phyloP scores from a whole-genome alignment of 495 filamentous ascomycete genomes.

The Pseudevernia furfuracea region DNA sequence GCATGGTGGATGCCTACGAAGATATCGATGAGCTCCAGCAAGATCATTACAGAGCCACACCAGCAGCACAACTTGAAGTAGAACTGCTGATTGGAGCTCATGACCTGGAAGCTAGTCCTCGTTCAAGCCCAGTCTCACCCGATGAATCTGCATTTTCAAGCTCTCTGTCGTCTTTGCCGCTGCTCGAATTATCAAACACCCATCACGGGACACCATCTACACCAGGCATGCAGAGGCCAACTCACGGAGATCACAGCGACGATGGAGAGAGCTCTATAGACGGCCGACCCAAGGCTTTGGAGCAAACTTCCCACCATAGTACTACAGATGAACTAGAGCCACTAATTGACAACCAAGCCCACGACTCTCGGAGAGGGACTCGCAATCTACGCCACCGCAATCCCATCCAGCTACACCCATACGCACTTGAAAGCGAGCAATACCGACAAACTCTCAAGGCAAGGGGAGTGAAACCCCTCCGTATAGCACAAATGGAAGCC shows the following conservation, averaged over 20 bases:
- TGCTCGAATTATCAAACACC: neutral
- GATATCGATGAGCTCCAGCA: slow-evolving; percentile 25
- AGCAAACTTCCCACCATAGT: neutral
- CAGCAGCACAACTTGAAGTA: neutral
- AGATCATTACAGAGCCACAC: slow-evolving; percentile 17
- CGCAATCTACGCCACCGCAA: slow-evolving; percentile 57
- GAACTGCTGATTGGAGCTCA: neutral
- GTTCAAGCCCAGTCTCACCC: neutral
- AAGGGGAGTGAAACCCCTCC: slow-evolving; percentile 56
- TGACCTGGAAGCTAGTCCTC: neutral
- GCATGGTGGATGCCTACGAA: neutral
- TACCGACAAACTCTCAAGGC: slow-evolving; percentile 54
- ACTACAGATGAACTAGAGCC: neutral
- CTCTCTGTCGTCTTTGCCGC: slow-evolving; percentile 4
- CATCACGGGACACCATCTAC: neutral
- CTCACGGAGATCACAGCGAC: neutral
- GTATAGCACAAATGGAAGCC: slow-evolving; percentile 34
- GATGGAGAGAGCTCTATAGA: neutral
- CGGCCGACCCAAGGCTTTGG: neutral
- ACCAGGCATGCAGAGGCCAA: neutral
- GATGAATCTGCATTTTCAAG: neutral
- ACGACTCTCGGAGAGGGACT: neutral
- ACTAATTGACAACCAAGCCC: neutral
- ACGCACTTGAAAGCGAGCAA: slow-evolving; percentile 58
- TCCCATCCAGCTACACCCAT: slow-evolving; percentile 69